Percentiles rank a stretch among this genome's conserved stretches.
Evolutionary conservation across 495 filamentous ascomycete genomes (phyloP).

Genomic region (Cairneyella variabilis): DNA sequence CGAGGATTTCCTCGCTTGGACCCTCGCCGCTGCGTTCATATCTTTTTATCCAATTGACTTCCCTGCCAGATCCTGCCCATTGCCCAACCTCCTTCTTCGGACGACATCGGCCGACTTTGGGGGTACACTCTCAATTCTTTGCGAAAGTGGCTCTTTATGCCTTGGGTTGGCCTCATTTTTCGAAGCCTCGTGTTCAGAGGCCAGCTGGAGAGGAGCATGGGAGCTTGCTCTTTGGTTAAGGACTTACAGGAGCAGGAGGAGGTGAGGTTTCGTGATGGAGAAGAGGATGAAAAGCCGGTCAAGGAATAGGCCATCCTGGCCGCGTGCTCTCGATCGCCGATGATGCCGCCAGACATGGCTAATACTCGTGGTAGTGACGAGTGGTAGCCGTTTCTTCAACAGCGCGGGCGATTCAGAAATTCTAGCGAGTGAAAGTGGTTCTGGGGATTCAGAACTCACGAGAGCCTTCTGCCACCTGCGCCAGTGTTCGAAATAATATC

Average conservation of each 20-base stretch:
- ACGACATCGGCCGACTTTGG: constrained; percentile 19
- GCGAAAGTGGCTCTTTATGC: constrained; percentile 4
- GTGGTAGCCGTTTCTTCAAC: neutral
- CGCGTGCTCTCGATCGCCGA: constrained; percentile 3
- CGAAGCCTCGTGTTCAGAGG: constrained; percentile 5
- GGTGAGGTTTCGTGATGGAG: no score
- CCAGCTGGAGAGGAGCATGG: neutral
- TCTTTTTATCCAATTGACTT: constrained; percentile 14
- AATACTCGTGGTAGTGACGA: constrained; percentile 3
- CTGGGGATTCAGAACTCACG: neutral
- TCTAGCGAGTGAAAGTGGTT: neutral
- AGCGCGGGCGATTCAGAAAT: neutral
- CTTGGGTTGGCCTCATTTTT: constrained; percentile 1
- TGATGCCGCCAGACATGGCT: constrained; percentile 14
- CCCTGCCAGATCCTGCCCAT: constrained; percentile 12
- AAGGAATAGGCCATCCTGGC: constrained; percentile 5
- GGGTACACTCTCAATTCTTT: constrained; percentile 1
- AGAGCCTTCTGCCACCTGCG: neutral
- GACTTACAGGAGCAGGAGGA: no score
- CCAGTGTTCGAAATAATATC: neutral
- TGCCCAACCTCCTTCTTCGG: constrained; percentile 18
- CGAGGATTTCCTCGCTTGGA: constrained; percentile 13
- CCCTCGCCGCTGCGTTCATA: constrained; percentile 1
- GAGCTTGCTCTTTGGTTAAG: neutral
- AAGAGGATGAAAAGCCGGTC: neutral